Evolutionary conservation across 2,329 filamentous ascomycete species (phyloP).

Genomic region (Colletotrichum gloeosporioides): DNA sequence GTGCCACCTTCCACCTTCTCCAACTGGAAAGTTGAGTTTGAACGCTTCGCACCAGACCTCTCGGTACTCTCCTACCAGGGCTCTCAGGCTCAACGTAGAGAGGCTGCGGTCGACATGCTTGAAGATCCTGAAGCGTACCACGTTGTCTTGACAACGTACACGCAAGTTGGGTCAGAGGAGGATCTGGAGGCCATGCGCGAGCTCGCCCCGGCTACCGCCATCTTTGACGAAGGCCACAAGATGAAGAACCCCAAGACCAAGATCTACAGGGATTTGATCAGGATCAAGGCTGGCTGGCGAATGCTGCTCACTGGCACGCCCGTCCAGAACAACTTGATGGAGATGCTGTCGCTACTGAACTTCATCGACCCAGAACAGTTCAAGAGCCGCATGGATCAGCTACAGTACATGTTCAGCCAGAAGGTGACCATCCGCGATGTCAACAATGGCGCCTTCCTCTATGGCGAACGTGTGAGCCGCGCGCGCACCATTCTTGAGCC

Average conservation of each 20-base stretch:
- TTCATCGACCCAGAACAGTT: conserved; percentile 93
- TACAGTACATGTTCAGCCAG: conserved; percentile 89
- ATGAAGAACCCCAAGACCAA: conserved; percentile 88
- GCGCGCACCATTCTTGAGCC: conserved; percentile 93
- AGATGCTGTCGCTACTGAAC: conserved; percentile 88
- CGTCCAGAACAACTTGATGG: conserved; percentile 91
- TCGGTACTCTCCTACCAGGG: conserved; percentile 76
- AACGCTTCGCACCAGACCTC: conserved; percentile 81
- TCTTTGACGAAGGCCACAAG: conserved; percentile 95
- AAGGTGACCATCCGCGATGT: conserved; percentile 85
- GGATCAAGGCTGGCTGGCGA: conserved; percentile 81
- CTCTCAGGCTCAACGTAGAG: conserved; percentile 67
- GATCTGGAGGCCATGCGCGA: conserved; percentile 57
- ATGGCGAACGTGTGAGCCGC: conserved; percentile 83
- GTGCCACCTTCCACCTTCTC: conserved; percentile 94
- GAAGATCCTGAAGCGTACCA: conserved; percentile 70
- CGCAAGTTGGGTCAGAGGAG: conserved; percentile 58
- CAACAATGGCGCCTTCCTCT: conserved; percentile 82
- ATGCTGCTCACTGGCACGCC: conserved; percentile 90
- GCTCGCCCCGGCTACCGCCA: conserved; percentile 58
- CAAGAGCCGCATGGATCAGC: conserved; percentile 73
- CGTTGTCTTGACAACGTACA: conserved; percentile 65
- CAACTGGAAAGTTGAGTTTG: conserved; percentile 93
- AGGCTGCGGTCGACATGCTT: conserved; percentile 70
- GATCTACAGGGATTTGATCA: conserved; percentile 79